Base-by-base conservation (phyloP, 352 stramenopile species). In the Pythium periplocum region DNA sequence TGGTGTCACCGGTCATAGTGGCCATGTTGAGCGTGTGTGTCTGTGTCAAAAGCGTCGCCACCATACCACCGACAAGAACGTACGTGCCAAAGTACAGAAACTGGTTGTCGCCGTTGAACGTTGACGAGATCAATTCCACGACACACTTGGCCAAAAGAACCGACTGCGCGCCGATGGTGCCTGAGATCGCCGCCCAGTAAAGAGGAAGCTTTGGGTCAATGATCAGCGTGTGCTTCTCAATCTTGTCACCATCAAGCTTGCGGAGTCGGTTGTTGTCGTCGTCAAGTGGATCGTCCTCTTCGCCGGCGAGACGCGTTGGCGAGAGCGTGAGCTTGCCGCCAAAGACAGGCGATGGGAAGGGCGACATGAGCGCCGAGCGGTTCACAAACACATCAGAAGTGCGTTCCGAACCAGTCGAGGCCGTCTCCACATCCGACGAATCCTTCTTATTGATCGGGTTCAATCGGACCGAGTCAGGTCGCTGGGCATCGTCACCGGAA, bases 171-270 rank as follows among this genome's bases (percentile, higher is more conserved):
- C 85, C 85, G 45, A 93, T 75, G 2, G 78, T 93, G 17, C 85
- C 85, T 1, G 85, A 93, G 61, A 93, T 90, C 11, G 80, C 80
- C 3, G 85, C 85, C 79, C 80, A 95, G 64, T 95, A 95, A 1
- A 93, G 67, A 52, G 85, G 85, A 51, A 93, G 61, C 58, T 93
- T 90, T 6, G 83, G 83, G 57, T 93, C 82, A 48, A 92, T 93
- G 40, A 92, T 83, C 10, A 92, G 69, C 51, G 81, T 90, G 51
- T 92, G 75, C 63, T 93, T 93, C 64, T 90, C 81, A 42, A 93
- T 70, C 52, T 57, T 77, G 39, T 86, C 77, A 37, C 71, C 75
- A 35, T 87, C 17, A 5, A 51, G 45, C 45, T n/a, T 51, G 30
- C 10, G 7, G 30, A 31, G 12, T 17, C n/a, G 6, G 32, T 8